Evolutionary conservation across 2,329 filamentous ascomycete genomes (phyloP).

Genomic region (Fonsecaea erecta): DNA sequence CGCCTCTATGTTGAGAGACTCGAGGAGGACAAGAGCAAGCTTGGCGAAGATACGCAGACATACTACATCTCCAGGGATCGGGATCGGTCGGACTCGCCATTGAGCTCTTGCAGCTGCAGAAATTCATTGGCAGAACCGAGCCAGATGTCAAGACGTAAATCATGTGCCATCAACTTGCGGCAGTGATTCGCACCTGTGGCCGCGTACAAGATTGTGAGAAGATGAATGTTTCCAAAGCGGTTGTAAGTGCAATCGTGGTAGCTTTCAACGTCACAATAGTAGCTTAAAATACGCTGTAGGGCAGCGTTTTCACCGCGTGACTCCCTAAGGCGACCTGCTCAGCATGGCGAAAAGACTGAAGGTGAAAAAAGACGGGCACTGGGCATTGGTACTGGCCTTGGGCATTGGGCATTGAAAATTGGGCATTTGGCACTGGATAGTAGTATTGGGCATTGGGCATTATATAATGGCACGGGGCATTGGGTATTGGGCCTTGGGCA

Average conservation of each 20-base stretch:
- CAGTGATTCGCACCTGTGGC: neutral
- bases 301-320: too few species aligned
- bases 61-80: conserved; percentile 90
- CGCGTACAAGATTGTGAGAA: too few species aligned
- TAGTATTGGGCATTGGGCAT: too few species aligned
- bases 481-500: too few species aligned
- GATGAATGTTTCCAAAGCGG: neutral
- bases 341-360: too few species aligned
- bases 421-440: too few species aligned
- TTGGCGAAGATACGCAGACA: conserved; percentile 83
- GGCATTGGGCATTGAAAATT: too few species aligned
- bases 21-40: conserved; percentile 77
- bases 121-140: conserved; percentile 88
- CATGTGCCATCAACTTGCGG: neutral
- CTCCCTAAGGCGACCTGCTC: too few species aligned
- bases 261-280: neutral
- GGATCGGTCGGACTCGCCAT: conserved; percentile 87
- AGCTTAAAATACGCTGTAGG: too few species aligned
- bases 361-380: too few species aligned
- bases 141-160: conserved; percentile 92
- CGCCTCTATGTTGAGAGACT: conserved; percentile 81
- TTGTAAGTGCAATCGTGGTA: neutral
- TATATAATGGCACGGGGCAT: too few species aligned
- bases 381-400: too few species aligned
- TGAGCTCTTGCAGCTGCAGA: conserved; percentile 86